Conservation (phyloP, 805 yeast genomes). For the Ogataea minuta region DNA sequence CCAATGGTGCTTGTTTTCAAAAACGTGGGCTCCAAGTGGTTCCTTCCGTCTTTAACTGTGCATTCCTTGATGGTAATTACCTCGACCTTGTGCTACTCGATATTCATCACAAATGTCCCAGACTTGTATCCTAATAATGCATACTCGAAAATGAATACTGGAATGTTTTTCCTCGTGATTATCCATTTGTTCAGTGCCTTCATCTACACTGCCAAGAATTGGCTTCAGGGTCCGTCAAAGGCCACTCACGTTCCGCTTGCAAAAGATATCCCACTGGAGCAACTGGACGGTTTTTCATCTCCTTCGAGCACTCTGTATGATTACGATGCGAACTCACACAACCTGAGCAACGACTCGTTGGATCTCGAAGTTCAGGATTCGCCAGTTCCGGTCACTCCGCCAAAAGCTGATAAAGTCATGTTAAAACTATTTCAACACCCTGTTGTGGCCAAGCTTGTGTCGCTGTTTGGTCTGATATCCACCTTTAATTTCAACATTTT, state of each 20-base stretch:
- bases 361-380: slow-evolving; percentile 22
- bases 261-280: slow-evolving; percentile 31
- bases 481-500: slow-evolving; percentile 45
- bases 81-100: slow-evolving; percentile 53
- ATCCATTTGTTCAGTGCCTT: slow-evolving; percentile 57
- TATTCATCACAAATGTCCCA: slow-evolving; percentile 60
- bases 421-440: slow-evolving; percentile 35
- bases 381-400: slow-evolving; percentile 9
- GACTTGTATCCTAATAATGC: slow-evolving; percentile 75
- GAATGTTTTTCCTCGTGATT: slow-evolving; percentile 51
- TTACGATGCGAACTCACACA: slow-evolving; percentile 23
- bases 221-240: slow-evolving; percentile 33
- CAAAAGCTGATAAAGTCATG: slow-evolving; percentile 35
- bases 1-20: slow-evolving; percentile 70
- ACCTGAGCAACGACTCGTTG: slow-evolving; percentile 23
- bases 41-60: slow-evolving; percentile 51
- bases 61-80: slow-evolving; percentile 46
- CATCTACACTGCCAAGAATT: slow-evolving; percentile 44
- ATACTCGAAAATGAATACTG: slow-evolving; percentile 62
- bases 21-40: slow-evolving; percentile 56
- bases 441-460: slow-evolving; percentile 16
- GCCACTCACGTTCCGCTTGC: slow-evolving; percentile 13
- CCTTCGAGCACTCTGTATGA: slow-evolving; percentile 39
- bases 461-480: slow-evolving; percentile 31
- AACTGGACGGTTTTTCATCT: slow-evolving; percentile 22